Percentiles rank a stretch among this genome's conserved stretches.
Evolutionary conservation across 805 yeast species (phyloP).

Genomic region (Schizosaccharomyces octosporus): DNA sequence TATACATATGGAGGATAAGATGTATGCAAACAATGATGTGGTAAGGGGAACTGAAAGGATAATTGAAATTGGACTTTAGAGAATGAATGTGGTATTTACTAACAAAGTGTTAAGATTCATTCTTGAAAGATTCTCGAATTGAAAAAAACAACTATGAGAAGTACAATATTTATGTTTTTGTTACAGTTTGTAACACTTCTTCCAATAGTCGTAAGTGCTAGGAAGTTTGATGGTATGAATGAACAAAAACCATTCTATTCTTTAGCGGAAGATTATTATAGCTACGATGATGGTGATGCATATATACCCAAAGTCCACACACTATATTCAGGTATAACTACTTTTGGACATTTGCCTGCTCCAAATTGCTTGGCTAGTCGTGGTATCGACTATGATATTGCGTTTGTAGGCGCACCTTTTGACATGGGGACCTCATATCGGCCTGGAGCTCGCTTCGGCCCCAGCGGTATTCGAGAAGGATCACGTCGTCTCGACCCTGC

Average conservation of each 20-base stretch:
- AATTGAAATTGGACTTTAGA: too few species aligned
- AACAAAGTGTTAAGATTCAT: too few species aligned
- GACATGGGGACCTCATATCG: constrained; percentile 62
- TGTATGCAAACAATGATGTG: too few species aligned
- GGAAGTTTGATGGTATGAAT: background rate
- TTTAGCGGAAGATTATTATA: background rate
- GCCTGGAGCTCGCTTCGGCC: constrained; percentile 71
- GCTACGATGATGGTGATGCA: background rate
- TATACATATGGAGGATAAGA: too few species aligned
- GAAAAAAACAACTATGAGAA: too few species aligned
- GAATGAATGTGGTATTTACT: too few species aligned
- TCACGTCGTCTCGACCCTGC: constrained; percentile 40
- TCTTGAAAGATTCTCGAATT: too few species aligned
- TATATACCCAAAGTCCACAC: background rate
- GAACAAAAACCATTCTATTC: constrained; percentile 11
- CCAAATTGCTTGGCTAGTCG: background rate
- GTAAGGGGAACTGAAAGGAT: too few species aligned
- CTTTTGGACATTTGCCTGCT: background rate
- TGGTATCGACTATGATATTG: constrained; percentile 17
- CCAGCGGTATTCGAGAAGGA: constrained; percentile 39
- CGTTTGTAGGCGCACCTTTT: constrained; percentile 55
- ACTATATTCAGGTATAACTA: background rate
- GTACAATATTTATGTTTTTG: background rate
- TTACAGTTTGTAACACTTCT: background rate
- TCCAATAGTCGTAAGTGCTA: background rate